A percentile compares a stretch with the other conserved stretches of the same genome.
Conservation (phyloP, 2,329 filamentous ascomycete genomes). For the Parafenestella ontariensis region DNA sequence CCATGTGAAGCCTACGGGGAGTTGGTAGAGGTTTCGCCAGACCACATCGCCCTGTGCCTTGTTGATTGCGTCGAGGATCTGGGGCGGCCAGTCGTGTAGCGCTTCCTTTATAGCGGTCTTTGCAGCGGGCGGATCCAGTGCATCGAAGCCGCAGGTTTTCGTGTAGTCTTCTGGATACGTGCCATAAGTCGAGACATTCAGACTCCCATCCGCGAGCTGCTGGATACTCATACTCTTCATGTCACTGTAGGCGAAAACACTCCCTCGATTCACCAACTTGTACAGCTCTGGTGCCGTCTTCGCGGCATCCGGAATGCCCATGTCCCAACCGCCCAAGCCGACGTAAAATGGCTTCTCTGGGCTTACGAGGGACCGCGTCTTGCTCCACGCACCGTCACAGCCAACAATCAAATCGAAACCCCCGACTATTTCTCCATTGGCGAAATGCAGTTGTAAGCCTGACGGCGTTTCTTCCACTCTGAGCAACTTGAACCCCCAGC, state of each 20-base stretch:
- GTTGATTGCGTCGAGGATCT: slow-evolving; percentile 34
- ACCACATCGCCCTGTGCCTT: slow-evolving; percentile 24
- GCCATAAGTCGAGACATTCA: slow-evolving; percentile 36
- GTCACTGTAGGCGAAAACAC: slow-evolving; percentile 40
- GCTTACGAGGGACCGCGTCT: slow-evolving; percentile 44
- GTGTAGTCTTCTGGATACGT: slow-evolving; percentile 33
- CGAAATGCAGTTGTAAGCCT: slow-evolving; percentile 33
- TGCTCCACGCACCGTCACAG: slow-evolving; percentile 55
- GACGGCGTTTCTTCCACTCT: slow-evolving; percentile 19
- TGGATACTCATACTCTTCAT: slow-evolving; percentile 36
- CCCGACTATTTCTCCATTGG: slow-evolving; percentile 28
- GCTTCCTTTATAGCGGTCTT: slow-evolving; percentile 29
- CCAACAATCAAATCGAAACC: slow-evolving; percentile 55
- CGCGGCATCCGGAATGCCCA: slow-evolving; percentile 38
- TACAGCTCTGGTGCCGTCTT: slow-evolving; percentile 36
- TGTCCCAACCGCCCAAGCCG: slow-evolving; percentile 44
- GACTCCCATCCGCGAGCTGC: slow-evolving; percentile 42
- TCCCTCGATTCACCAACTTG: slow-evolving; percentile 45
- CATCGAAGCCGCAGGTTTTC: slow-evolving; percentile 24
- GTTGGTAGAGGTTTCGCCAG: slow-evolving; percentile 47
- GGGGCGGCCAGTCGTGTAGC: slow-evolving; percentile 40
- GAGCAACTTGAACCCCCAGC: slow-evolving; percentile 31
- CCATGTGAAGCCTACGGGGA: slow-evolving; percentile 50
- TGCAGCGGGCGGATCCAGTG: slow-evolving; percentile 21
- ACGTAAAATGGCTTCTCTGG: slow-evolving; percentile 44